A percentile compares a stretch with the other conserved stretches of the same genome.
Conservation (phyloP, 768 basidiomycete species). For the Phylloporus sp. region DNA sequence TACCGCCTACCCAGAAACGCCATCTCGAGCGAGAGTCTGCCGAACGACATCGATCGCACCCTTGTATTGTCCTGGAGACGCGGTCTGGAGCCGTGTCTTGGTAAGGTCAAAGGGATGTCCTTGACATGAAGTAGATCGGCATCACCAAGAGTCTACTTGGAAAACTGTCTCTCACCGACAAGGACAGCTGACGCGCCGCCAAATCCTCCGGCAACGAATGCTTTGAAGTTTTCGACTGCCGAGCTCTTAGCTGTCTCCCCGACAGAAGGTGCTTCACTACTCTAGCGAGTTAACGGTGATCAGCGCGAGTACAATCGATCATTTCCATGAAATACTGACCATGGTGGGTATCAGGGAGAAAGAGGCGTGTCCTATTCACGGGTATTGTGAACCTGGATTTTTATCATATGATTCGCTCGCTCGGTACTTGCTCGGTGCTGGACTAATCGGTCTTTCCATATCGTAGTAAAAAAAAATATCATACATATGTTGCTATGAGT, state of each 20-base stretch:
- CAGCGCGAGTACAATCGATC: neutral
- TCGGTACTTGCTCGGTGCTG: slow-evolving; percentile 2
- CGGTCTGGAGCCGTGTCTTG: slow-evolving; percentile 95
- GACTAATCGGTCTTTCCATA: neutral
- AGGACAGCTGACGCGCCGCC: slow-evolving; percentile 86
- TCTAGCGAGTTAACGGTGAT: slow-evolving; percentile 19
- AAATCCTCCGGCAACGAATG: slow-evolving; percentile 91
- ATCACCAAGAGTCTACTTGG: neutral
- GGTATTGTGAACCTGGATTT: neutral
- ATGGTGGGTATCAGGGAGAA: slow-evolving; percentile 19
- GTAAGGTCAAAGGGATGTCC: slow-evolving; percentile 98
- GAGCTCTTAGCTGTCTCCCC: slow-evolving; percentile 24
- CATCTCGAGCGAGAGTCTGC: slow-evolving; percentile 89
- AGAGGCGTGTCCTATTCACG: neutral
- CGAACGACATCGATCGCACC: slow-evolving; percentile 93
- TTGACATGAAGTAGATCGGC: slow-evolving; percentile 27
- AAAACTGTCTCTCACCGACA: slow-evolving; percentile 58
- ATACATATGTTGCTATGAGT: slow-evolving; percentile 26
- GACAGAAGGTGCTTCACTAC: slow-evolving; percentile 19
- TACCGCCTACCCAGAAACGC: slow-evolving; percentile 70
- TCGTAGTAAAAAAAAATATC: slow-evolving; percentile 13
- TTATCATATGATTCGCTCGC: slow-evolving; percentile 29
- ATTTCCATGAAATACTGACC: slow-evolving; percentile 17
- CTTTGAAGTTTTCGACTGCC: slow-evolving; percentile 54
- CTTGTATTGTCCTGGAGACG: slow-evolving; percentile 80